These are phyloP conservation scores for Saccharomyces kudriavzevii DNA, from an alignment of 805 yeast genomes.

Conservation along the genomic window DNA sequence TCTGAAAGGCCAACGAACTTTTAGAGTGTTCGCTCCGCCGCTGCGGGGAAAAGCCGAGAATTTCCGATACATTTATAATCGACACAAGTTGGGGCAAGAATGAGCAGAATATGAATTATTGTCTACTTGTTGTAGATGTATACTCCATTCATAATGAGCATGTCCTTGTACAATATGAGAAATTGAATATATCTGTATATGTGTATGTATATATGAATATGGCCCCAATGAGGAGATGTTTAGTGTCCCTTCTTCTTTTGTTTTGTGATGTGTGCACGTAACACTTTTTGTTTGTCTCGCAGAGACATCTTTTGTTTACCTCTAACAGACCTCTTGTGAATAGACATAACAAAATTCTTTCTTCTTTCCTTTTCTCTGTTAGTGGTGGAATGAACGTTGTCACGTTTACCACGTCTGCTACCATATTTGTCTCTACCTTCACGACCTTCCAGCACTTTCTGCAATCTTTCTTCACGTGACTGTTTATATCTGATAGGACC, in stretches of 20 bases:
- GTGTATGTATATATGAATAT: background rate
- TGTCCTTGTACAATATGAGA: background rate
- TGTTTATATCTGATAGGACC: constrained; percentile 76
- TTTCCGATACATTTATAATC: background rate
- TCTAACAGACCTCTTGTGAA: constrained; percentile 88
- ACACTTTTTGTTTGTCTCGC: constrained; percentile 80
- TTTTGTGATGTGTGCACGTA: constrained; percentile 78
- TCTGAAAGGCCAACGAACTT: background rate
- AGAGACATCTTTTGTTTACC: constrained; percentile 88
- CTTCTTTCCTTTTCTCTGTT: constrained; percentile 92
- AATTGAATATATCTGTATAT: background rate
- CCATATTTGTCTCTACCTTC: constrained; percentile 90
- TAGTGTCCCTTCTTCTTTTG: constrained; percentile 82
- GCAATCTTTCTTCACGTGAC: constrained; percentile 82
- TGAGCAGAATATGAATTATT: background rate
- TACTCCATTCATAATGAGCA: background rate
- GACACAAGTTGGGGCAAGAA: background rate
- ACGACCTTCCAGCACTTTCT: constrained; percentile 80
- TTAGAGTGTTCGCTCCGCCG: background rate
- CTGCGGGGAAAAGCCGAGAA: background rate
- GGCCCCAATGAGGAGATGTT: background rate
- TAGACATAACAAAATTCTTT: constrained; percentile 99
- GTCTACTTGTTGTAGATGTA: background rate
- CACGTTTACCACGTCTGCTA: constrained; percentile 73
- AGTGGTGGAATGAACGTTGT: constrained; percentile 77